These are phyloP conservation scores for Corynascus novoguineensis DNA, from an alignment of 495 filamentous ascomycete genomes.

Conservation along the genomic window DNA sequence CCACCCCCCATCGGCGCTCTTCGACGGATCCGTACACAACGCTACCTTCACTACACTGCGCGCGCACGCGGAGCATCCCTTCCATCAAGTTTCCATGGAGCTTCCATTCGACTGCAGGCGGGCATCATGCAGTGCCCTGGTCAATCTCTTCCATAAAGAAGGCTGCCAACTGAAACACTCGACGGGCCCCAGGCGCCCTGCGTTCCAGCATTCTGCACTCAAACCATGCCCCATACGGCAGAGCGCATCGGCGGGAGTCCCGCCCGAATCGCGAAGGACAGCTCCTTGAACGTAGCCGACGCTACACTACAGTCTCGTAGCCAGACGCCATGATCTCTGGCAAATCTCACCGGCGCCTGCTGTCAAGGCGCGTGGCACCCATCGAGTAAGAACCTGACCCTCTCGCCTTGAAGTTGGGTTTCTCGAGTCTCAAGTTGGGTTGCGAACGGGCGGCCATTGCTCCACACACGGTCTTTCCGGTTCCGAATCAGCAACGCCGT, in stretches of 20 bases:
- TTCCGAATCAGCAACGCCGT: too few relatives aligned
- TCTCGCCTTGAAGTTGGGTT: background rate
- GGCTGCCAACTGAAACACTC: constrained; percentile 5
- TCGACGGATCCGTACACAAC: too few relatives aligned
- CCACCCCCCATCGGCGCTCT: background rate
- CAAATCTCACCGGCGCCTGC: background rate
- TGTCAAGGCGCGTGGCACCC: background rate
- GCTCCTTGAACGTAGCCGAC: background rate
- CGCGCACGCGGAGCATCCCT: too few relatives aligned
- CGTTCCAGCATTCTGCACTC: background rate
- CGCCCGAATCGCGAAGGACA: background rate
- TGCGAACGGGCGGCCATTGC: too few relatives aligned
- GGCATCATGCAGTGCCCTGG: constrained; percentile 4
- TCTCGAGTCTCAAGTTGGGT: background rate
- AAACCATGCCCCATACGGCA: constrained; percentile 11
- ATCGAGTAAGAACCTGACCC: background rate
- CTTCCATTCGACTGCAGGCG: constrained; percentile 1
- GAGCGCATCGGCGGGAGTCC: constrained; percentile 4
- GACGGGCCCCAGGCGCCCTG: constrained; percentile 1
- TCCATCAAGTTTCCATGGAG: background rate
- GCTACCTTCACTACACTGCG: too few relatives aligned
- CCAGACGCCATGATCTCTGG: background rate
- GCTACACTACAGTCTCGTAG: background rate
- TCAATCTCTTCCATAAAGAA: background rate
- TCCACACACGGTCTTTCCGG: too few relatives aligned